phyloP scores from a whole-genome alignment of 768 basidiomycete genomes.

The Tylopilus sp. region DNA sequence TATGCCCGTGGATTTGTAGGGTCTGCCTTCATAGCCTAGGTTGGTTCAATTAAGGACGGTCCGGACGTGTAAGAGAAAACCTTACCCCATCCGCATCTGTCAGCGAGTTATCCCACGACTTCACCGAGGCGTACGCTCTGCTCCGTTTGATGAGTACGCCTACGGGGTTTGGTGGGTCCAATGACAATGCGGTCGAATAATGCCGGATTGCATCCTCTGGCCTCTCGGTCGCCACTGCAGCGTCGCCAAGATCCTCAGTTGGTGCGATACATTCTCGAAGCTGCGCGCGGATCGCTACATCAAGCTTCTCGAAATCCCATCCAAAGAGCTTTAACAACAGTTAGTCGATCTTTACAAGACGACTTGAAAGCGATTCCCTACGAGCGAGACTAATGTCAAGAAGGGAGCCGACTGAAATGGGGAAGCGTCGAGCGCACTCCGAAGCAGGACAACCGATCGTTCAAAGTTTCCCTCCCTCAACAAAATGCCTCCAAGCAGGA shows the following conservation, averaged over 20 bases:
- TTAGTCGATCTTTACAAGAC: not conserved
- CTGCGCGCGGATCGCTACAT: not conserved
- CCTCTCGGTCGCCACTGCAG: not conserved
- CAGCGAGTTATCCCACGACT: conserved; percentile 7
- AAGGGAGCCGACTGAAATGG: not conserved
- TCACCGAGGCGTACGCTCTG: not conserved
- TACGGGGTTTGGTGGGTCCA: not conserved
- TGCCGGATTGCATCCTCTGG: not conserved
- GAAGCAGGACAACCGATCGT: not conserved
- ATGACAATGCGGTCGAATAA: not conserved
- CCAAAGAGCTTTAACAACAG: conserved; percentile 5
- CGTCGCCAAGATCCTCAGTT: not conserved
- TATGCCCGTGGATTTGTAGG: not conserved
- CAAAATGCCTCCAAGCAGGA: not conserved
- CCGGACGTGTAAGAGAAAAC: no score
- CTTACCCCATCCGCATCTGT: conserved; percentile 12
- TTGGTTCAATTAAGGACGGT: not conserved
- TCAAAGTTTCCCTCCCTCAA: not conserved
- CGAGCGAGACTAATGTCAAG: not conserved
- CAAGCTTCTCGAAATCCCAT: conserved; percentile 13
- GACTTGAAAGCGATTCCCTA: not conserved
- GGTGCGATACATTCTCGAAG: not conserved
- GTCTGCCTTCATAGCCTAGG: not conserved
- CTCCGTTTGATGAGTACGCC: conserved; percentile 9
- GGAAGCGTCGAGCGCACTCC: not conserved